phyloP scores from a whole-genome alignment of 768 basidiomycete genomes.

The Favolaschia claudopus region DNA sequence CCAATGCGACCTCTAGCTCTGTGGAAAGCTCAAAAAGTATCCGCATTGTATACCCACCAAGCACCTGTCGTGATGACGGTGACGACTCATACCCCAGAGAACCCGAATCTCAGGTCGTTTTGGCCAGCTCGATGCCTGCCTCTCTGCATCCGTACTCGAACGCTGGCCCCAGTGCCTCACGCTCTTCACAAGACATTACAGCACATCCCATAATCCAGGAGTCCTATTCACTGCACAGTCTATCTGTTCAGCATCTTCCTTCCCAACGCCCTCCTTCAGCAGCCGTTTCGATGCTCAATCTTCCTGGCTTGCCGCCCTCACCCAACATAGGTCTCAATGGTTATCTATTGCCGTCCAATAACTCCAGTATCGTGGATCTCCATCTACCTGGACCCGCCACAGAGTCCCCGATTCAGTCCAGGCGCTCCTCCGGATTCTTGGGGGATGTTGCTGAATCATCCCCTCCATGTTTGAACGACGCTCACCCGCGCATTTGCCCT shows the following conservation, averaged over 20 bases:
- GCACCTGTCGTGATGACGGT: not conserved
- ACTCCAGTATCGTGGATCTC: constrained; percentile 2
- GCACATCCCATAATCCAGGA: constrained; percentile 17
- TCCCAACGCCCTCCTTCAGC: not conserved
- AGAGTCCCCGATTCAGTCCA: not conserved
- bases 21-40: not conserved
- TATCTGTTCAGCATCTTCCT: constrained; percentile 21
- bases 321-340: constrained; percentile 7
- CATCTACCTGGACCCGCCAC: not conserved
- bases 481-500: not conserved
- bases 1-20: not conserved
- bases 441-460: not conserved
- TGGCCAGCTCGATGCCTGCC: constrained; percentile 22
- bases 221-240: constrained; percentile 14
- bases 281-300: not conserved
- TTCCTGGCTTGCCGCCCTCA: constrained; percentile 1
- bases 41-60: constrained; percentile 4
- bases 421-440: not conserved
- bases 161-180: constrained; percentile 29
- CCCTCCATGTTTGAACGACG: not conserved
- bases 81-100: not conserved
- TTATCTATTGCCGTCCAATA: constrained; percentile 6
- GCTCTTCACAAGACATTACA: constrained; percentile 32
- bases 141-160: constrained; percentile 33
- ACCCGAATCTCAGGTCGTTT: too few relatives aligned